Evolutionary conservation across 331 rosid genomes (phyloP).

Genomic region (Malus hybrid): DNA sequence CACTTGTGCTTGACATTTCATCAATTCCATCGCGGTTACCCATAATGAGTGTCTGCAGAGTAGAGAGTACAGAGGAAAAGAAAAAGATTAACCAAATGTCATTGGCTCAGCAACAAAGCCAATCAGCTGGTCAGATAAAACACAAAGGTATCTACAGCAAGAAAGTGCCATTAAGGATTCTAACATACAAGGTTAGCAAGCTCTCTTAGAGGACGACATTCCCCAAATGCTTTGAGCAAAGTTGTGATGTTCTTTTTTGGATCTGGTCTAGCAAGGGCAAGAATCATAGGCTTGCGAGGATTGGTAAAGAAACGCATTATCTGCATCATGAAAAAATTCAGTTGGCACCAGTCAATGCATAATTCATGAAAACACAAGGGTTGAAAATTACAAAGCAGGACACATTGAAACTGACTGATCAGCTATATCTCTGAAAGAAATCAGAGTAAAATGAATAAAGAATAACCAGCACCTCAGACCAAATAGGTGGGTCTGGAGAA

Average conservation of each 20-base stretch:
- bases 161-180: conserved; percentile 8
- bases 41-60: conserved; percentile 86
- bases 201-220: conserved; percentile 92
- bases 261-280: conserved; percentile 98
- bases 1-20: conserved; percentile 92
- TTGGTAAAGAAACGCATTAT: conserved; percentile 96
- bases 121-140: conserved; percentile 14
- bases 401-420: conserved; percentile 5
- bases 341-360: conserved; percentile 18
- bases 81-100: background rate
- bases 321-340: conserved; percentile 39
- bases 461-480: conserved; percentile 76
- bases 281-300: conserved; percentile 96
- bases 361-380: conserved; percentile 6
- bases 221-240: conserved; percentile 97
- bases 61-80: conserved; percentile 10
- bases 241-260: conserved; percentile 99
- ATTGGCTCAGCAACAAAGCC: conserved; percentile 16
- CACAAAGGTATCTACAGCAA: conserved; percentile 18
- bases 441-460: conserved; percentile 19
- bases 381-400: conserved; percentile 7
- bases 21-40: conserved; percentile 98
- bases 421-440: conserved; percentile 16
- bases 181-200: conserved; percentile 87
- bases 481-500: conserved; percentile 83